A percentile compares a stretch with the other conserved stretches of the same genome.
These are phyloP conservation scores for Malassezia arunalokei DNA, from an alignment of 1,284 basidiomycete genomes.

Conservation along the genomic window DNA sequence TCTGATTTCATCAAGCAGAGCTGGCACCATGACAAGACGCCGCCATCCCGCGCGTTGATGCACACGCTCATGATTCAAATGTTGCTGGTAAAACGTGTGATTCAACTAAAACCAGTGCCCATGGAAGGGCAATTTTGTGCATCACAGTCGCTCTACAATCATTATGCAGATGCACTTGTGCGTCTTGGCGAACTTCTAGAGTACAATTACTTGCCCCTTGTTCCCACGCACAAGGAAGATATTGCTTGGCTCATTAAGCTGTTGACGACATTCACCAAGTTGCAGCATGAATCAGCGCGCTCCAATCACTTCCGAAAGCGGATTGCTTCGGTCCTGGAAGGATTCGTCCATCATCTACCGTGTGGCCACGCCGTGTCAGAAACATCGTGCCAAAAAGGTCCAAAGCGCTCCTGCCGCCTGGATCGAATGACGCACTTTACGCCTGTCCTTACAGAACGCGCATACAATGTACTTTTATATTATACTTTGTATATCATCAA, in stretches of 20 bases:
- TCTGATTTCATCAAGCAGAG: slow-evolving; percentile 4
- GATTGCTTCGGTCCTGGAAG: neutral
- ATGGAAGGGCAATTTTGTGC: neutral
- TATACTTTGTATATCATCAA: slow-evolving; percentile 6
- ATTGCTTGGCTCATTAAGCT: slow-evolving; percentile 12
- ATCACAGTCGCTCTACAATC: neutral
- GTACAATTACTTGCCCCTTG: slow-evolving; percentile 9
- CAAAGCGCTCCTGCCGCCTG: neutral
- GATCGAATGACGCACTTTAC: neutral
- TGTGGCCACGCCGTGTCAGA: neutral
- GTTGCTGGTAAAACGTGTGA: neutral
- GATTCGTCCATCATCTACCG: slow-evolving; percentile 3
- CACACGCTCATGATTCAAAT: slow-evolving; percentile 16
- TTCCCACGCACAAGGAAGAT: slow-evolving; percentile 4
- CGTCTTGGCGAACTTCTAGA: slow-evolving; percentile 5
- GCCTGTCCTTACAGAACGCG: neutral
- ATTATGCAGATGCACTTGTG: slow-evolving; percentile 6
- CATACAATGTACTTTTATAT: slow-evolving; percentile 12
- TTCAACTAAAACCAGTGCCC: neutral
- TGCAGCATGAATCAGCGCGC: neutral
- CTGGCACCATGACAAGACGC: neutral
- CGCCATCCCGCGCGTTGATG: slow-evolving; percentile 12
- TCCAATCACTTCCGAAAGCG: neutral
- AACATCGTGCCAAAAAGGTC: neutral
- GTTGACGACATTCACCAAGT: neutral